These are phyloP conservation scores for Gautieria morchelliformis DNA, from an alignment of 768 basidiomycete genomes.

Conservation along the genomic window DNA sequence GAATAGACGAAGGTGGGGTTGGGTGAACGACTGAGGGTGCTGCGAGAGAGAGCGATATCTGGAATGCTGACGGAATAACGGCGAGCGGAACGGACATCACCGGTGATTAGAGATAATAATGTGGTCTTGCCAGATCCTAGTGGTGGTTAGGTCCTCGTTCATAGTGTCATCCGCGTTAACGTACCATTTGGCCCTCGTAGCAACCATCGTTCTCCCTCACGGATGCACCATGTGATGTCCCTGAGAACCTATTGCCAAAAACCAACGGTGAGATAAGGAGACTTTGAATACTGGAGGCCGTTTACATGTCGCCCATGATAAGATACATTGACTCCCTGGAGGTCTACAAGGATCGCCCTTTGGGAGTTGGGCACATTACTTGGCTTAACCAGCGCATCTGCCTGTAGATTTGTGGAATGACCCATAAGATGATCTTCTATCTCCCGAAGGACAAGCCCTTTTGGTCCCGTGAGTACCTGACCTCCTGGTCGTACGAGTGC, in stretches of 20 bases:
- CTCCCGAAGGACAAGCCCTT: constrained; percentile 31
- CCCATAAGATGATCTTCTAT: constrained; percentile 2
- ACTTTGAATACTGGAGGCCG: not conserved
- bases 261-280: not conserved
- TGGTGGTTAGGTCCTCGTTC: not conserved
- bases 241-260: constrained; percentile 49
- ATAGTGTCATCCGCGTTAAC: constrained; percentile 2
- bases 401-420: not conserved
- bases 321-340: constrained; percentile 58
- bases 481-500: constrained; percentile 39
- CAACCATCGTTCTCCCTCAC: constrained; percentile 80
- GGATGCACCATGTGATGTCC: constrained; percentile 74
- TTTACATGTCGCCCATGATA: constrained; percentile 59
- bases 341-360: constrained; percentile 41
- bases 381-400: not conserved
- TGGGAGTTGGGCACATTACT: not conserved
- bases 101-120: constrained; percentile 78
- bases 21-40: constrained; percentile 90
- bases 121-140: constrained; percentile 93
- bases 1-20: constrained; percentile 51
- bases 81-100: constrained; percentile 36
- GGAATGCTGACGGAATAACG: not conserved
- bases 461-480: constrained; percentile 42
- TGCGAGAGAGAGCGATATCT: not conserved
- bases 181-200: constrained; percentile 82